phyloP scores from a whole-genome alignment of 2,329 filamentous ascomycete genomes.

The Teratosphaeria pseudoeucalypti region DNA sequence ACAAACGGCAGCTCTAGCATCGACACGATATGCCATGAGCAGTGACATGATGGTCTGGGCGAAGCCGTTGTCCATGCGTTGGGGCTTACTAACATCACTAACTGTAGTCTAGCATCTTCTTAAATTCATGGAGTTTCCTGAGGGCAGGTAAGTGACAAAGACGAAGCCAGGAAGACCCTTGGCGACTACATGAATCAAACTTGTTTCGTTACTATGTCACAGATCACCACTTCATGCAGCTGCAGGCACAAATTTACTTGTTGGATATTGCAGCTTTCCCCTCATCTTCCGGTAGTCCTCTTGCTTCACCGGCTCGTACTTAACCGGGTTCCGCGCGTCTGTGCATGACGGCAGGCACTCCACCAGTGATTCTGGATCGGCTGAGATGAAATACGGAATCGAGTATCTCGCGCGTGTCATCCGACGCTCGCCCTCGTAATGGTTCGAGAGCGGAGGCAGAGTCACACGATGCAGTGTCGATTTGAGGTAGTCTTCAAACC shows the following conservation, averaged over 20 bases:
- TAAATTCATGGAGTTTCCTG: neutral
- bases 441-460: conserved; percentile 18
- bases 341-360: conserved; percentile 29
- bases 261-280: conserved; percentile 4
- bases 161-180: neutral
- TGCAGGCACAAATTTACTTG: neutral
- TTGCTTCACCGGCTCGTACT: conserved; percentile 31
- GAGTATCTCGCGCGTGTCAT: conserved; percentile 28
- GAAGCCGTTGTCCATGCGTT: too few relatives aligned
- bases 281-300: conserved; percentile 27
- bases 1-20: neutral
- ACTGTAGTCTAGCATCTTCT: neutral
- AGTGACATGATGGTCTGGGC: neutral
- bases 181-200: neutral
- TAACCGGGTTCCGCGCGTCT: conserved; percentile 24
- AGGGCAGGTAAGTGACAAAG: neutral
- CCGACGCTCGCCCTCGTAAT: conserved; percentile 13
- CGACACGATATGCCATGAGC: neutral
- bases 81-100: neutral
- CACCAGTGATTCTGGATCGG: conserved; percentile 29
- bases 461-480: conserved; percentile 32
- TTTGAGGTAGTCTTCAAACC: conserved; percentile 21
- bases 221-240: neutral
- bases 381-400: conserved; percentile 32
- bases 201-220: neutral